Evolutionary conservation across 805 yeast genomes (phyloP), one percentile per base, ranked within the genome.

Genomic region (Alloascoidea africana): DNA sequence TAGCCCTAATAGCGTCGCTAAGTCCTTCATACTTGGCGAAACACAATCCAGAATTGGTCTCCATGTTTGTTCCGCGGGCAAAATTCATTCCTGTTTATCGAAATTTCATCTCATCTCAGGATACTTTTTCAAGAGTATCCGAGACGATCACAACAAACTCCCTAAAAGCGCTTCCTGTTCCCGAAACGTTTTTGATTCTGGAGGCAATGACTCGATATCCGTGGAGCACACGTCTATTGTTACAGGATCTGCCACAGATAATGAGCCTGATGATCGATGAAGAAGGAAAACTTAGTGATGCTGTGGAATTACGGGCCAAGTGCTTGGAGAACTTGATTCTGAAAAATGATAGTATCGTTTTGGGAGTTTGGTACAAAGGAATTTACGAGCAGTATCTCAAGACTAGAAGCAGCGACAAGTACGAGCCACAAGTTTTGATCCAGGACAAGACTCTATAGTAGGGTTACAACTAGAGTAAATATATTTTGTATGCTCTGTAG

Each of bases 211-310:
- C 52, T 0, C 16, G 37, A 4, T 41, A 45, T 2, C 27, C 46
- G 1, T 48, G 53, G 43, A 52, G 58, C 3, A 32, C 45, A 6
- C 18, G 36, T 1, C 50, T 44, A 15, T 41, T 61, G 6, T 39
- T 56, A 2, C 35, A 38, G 8, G 39, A 40, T 1, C 58, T 59
- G 59, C 54, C 60, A 2, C 34, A 37, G 4, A 44, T 51, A 8
- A 43, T 58, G 51, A 50, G 48, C 23, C 39, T 39, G 16, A 36
- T 58, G 32, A 41, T 58, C 11, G 50, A 50, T 34, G 54, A 52
- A 41, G 17, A 38, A 37, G 14, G 37, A 37, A 14, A n/a, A n/a
- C n/a, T n/a, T n/a, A n/a, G n/a, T n/a, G n/a, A n/a, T n/a, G n/a
- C n/a, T n/a, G n/a, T n/a, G n/a, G n/a, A n/a, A n/a, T n/a, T n/a